Base-by-base conservation (phyloP, 106 monocot species). In the Xerophyta viscosa region DNA sequence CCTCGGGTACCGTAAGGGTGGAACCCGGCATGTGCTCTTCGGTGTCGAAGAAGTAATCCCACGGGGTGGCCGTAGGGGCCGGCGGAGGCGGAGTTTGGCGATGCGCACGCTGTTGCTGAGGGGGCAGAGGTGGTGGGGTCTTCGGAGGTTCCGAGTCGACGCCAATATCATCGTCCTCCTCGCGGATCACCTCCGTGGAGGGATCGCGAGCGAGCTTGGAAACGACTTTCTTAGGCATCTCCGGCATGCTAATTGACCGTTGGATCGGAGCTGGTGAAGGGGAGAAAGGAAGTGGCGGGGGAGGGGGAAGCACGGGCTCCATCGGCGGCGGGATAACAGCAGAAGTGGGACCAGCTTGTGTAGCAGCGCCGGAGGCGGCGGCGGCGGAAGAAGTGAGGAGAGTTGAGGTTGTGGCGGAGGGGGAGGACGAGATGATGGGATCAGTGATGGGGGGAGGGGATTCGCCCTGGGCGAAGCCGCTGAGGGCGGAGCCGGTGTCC, bases 401-500 rank as follows among this genome's bases (percentile, higher is more conserved):
- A 39, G 39, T 2, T 7, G 46, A 46, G 19, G 20, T 7, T 7
- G 13, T 19, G 46, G 19, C 2, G 19, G 18, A 46, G 46, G 46
- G 20, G 46, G 46, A 20, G 46, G 20, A 2, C 18, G 46, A 20
- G 46, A 19, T 2, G 20, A 17, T 3, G 43, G n/a, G 2, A 1
- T 46, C 19, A 46, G 46, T 2, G 46, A 19, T 13, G 19, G 46
- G 19, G 2, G 19, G 19, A 20, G n/a, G 46, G 7, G 46, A 19
- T 63, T 84, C 88, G 41, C 66, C 60, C 27, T 84, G 81, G 10
- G 59, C 88, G 59, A 65, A 96, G 59, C 88, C 88, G 51, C 56
- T 67, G 37, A 85, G 70, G 19, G 94, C 94, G 23, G 84, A 71
- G 44, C 94, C 94, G 31, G 81, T 85, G 78, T 82, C 69, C 49